Conservation (phyloP, 176 grass and related monocot genomes). For the Oryza officinalis region DNA sequence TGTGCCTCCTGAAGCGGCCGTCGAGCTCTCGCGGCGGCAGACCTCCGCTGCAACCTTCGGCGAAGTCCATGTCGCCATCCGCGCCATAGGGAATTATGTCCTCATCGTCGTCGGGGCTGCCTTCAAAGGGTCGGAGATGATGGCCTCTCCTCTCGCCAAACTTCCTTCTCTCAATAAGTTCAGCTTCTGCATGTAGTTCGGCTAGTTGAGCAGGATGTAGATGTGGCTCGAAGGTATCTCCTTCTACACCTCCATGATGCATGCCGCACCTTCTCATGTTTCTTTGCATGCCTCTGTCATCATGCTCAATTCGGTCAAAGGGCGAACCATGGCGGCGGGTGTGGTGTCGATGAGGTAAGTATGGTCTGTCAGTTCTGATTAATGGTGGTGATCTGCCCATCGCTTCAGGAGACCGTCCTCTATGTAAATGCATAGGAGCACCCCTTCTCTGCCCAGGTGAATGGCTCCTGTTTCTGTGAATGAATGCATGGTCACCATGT, state of each 20-base stretch:
- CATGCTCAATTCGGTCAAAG: slow-evolving; percentile 34
- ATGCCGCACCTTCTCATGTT: slow-evolving; percentile 33
- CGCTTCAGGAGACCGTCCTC: slow-evolving; percentile 45
- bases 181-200: slow-evolving; percentile 37
- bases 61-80: slow-evolving; percentile 44
- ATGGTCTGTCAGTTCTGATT: slow-evolving; percentile 41
- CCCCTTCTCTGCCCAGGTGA: slow-evolving; percentile 52
- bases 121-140: slow-evolving; percentile 26
- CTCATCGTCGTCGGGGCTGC: not conserved
- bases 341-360: slow-evolving; percentile 25
- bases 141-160: slow-evolving; percentile 37
- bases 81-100: slow-evolving; percentile 38
- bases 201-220: slow-evolving; percentile 37
- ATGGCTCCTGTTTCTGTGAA: slow-evolving; percentile 45
- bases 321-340: slow-evolving; percentile 28
- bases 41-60: slow-evolving; percentile 8
- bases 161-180: slow-evolving; percentile 40
- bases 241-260: slow-evolving; percentile 19
- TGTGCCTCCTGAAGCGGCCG: slow-evolving; percentile 38
- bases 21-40: slow-evolving; percentile 12
- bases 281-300: slow-evolving; percentile 46
- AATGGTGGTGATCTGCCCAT: slow-evolving; percentile 49
- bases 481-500: slow-evolving; percentile 38
- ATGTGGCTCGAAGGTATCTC: slow-evolving; percentile 36
- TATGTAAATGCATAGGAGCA: slow-evolving; percentile 39